phyloP scores from a whole-genome alignment of 352 stramenopile species.

The Saprolegnia parasitica region DNA sequence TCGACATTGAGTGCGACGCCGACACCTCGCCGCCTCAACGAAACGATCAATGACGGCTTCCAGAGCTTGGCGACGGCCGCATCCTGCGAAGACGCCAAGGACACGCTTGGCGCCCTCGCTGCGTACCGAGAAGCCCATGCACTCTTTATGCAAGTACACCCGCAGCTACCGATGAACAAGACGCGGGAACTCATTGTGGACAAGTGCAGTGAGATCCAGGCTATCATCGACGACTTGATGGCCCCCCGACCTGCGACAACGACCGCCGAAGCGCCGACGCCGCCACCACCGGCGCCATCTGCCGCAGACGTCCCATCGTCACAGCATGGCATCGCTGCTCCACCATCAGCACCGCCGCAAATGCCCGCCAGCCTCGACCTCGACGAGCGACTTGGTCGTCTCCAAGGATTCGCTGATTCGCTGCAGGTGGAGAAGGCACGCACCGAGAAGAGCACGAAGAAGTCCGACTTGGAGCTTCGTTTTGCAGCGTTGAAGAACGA shows the following conservation, averaged over 20 bases:
- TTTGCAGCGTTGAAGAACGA: constrained; percentile 28
- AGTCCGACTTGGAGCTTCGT: constrained; percentile 19
- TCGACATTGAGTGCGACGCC: background rate
- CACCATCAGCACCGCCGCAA: background rate
- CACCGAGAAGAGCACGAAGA: constrained; percentile 2
- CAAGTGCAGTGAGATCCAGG: constrained; percentile 16
- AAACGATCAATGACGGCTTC: constrained; percentile 26
- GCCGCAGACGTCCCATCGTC: background rate
- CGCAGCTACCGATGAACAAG: constrained; percentile 14
- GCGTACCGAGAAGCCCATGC: constrained; percentile 11
- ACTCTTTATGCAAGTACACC: constrained; percentile 4
- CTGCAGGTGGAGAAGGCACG: constrained; percentile 7
- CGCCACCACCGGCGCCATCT: background rate
- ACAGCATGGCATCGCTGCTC: background rate
- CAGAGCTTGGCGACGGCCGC: background rate
- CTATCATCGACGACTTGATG: constrained; percentile 9
- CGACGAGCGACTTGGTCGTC: background rate
- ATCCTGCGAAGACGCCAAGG: background rate
- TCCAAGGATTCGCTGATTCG: constrained; percentile 22
- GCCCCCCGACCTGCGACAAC: background rate
- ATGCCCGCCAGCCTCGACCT: constrained; percentile 1
- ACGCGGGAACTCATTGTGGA: background rate
- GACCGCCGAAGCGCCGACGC: background rate
- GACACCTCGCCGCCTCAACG: background rate
- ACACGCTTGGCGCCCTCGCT: background rate